Conservation (phyloP, 2,329 filamentous ascomycete species). For the Colletotrichum eleusines region DNA sequence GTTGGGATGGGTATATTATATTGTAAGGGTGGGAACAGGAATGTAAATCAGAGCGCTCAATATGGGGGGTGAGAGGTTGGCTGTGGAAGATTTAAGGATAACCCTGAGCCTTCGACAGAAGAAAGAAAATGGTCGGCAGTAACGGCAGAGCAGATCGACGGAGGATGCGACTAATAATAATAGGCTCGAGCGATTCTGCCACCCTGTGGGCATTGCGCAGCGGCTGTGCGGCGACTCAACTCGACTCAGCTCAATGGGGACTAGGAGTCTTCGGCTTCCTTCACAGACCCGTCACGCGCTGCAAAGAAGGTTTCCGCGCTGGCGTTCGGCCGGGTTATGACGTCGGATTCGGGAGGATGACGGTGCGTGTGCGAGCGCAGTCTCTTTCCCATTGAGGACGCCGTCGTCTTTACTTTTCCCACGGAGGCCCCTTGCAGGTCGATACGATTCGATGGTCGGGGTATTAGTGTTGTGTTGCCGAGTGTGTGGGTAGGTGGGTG, state of each 20-base stretch:
- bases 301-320: conserved; percentile 35
- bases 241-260: conserved; percentile 15
- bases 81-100: conserved; percentile 3
- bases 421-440: conserved; percentile 11
- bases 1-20: background rate
- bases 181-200: conserved; percentile 16
- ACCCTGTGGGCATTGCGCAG: conserved; percentile 20
- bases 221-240: background rate
- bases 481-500: conserved; percentile 1
- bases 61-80: background rate
- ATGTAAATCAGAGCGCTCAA: background rate
- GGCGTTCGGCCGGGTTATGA: conserved; percentile 33
- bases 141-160: conserved; percentile 1
- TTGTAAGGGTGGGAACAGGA: background rate
- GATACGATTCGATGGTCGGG: conserved; percentile 21
- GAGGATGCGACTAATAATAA: conserved; percentile 30
- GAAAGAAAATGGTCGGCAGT: background rate
- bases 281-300: conserved; percentile 34
- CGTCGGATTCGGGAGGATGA: conserved; percentile 16
- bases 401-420: conserved; percentile 12
- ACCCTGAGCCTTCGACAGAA: background rate
- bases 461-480: background rate
- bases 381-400: conserved; percentile 24
- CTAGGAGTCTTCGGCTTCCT: conserved; percentile 18
- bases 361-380: conserved; percentile 2